These are phyloP conservation scores for Podaxis pistillaris DNA, from an alignment of 768 basidiomycete species.

Conservation along the genomic window DNA sequence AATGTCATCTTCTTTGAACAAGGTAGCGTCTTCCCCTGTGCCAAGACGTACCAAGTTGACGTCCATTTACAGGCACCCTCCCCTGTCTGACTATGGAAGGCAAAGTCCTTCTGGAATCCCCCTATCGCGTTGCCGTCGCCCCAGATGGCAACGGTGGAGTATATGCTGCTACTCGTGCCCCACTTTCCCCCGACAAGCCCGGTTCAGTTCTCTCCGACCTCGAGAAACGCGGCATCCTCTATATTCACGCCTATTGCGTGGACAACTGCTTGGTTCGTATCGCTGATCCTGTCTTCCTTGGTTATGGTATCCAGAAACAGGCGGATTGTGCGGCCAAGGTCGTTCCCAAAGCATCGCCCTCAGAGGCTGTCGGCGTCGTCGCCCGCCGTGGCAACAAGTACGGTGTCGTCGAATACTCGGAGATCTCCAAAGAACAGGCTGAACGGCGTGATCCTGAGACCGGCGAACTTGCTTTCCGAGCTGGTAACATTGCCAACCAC, in stretches of 20 bases:
- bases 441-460: constrained; percentile 66
- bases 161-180: constrained; percentile 87
- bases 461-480: constrained; percentile 85
- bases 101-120: constrained; percentile 83
- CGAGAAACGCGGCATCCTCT: constrained; percentile 68
- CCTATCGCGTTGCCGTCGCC: constrained; percentile 84
- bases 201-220: constrained; percentile 86
- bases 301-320: constrained; percentile 86
- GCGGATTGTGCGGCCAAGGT: constrained; percentile 96
- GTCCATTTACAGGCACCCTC: constrained; percentile 67
- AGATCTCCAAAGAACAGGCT: constrained; percentile 86
- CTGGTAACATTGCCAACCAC: constrained; percentile 97
- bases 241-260: constrained; percentile 95
- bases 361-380: constrained; percentile 94
- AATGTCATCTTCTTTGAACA: constrained; percentile 96
- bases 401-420: constrained; percentile 96
- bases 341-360: constrained; percentile 82
- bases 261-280: constrained; percentile 99
- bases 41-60: background rate
- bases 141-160: constrained; percentile 98
- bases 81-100: constrained; percentile 95
- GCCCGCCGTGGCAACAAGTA: constrained; percentile 81
- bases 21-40: constrained; percentile 47
- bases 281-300: constrained; percentile 96
- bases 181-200: constrained; percentile 57